Conservation (phyloP, 495 filamentous ascomycete genomes). For the Trichoderma reesei region DNA sequence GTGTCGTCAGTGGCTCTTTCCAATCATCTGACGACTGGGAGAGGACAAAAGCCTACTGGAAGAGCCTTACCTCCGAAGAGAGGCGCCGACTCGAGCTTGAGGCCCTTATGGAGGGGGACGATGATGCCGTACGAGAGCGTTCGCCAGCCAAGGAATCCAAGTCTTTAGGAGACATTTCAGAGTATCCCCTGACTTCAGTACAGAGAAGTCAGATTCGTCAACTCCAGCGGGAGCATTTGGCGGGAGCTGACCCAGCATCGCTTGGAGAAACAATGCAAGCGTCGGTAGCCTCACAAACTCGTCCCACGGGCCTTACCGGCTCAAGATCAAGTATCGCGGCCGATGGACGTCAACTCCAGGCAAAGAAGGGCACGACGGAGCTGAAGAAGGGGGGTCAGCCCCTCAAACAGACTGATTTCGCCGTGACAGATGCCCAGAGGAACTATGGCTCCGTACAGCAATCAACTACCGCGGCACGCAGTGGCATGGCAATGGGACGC, state of each 20-base stretch:
- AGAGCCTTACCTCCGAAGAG: slow-evolving; percentile 46
- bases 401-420: background rate
- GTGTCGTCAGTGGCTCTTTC: slow-evolving; percentile 14
- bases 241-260: slow-evolving; percentile 10
- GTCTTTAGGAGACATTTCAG: slow-evolving; percentile 23
- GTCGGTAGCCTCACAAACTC: background rate
- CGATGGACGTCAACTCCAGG: background rate
- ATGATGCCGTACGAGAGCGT: slow-evolving; percentile 35
- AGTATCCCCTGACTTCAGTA: slow-evolving; percentile 13
- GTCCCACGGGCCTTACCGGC: no score
- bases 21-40: slow-evolving; percentile 43
- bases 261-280: background rate
- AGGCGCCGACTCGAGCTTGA: slow-evolving; percentile 47
- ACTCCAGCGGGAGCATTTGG: slow-evolving; percentile 21
- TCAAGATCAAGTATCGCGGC: no score
- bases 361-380: background rate
- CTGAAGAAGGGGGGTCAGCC: background rate
- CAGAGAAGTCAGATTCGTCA: background rate
- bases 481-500: background rate
- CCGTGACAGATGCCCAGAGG: background rate
- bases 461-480: background rate
- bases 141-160: slow-evolving; percentile 19
- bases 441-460: background rate
- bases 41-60: slow-evolving; percentile 53
- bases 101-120: slow-evolving; percentile 38